A percentile compares a stretch with the other conserved stretches of the same genome.
These are phyloP conservation scores for Myxozyma geophila DNA, from an alignment of 805 yeast species.

Conservation along the genomic window DNA sequence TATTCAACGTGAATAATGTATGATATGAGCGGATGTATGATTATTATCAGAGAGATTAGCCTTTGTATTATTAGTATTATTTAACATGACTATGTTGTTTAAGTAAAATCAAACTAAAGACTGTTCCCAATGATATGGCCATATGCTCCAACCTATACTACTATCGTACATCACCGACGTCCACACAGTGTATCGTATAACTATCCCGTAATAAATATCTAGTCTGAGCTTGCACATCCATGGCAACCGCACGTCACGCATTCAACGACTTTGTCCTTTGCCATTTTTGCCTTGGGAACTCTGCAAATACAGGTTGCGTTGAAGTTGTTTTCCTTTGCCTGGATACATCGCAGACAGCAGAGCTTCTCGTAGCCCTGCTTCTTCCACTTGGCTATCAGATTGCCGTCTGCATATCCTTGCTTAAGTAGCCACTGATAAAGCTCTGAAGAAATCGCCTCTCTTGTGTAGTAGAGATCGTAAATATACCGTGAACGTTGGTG, in stretches of 20 bases:
- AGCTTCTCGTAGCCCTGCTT: conserved; percentile 83
- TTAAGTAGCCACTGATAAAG: conserved; percentile 75
- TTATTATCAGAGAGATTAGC: not conserved
- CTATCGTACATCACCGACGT: not conserved
- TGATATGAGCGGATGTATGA: not conserved
- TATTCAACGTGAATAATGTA: conserved; percentile 3
- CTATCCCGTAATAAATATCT: conserved; percentile 23
- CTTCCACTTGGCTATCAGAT: conserved; percentile 82
- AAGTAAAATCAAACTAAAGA: not conserved
- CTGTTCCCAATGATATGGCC: not conserved
- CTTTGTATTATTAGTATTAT: not conserved
- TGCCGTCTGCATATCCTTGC: conserved; percentile 67
- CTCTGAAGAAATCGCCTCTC: conserved; percentile 66
- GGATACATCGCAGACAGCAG: conserved; percentile 82
- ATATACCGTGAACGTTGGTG: conserved; percentile 79
- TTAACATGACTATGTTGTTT: not conserved
- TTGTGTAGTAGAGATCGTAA: conserved; percentile 71
- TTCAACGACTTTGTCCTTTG: conserved; percentile 49
- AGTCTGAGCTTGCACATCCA: conserved; percentile 82
- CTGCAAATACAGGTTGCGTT: conserved; percentile 81
- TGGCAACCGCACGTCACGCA: conserved; percentile 84
- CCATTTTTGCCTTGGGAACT: conserved; percentile 66
- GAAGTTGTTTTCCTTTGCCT: conserved; percentile 62
- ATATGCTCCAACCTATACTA: not conserved
- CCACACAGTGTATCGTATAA: not conserved